These are phyloP conservation scores for Fusarium chlamydosporum DNA, from an alignment of 2,329 filamentous ascomycete genomes.

Conservation along the genomic window DNA sequence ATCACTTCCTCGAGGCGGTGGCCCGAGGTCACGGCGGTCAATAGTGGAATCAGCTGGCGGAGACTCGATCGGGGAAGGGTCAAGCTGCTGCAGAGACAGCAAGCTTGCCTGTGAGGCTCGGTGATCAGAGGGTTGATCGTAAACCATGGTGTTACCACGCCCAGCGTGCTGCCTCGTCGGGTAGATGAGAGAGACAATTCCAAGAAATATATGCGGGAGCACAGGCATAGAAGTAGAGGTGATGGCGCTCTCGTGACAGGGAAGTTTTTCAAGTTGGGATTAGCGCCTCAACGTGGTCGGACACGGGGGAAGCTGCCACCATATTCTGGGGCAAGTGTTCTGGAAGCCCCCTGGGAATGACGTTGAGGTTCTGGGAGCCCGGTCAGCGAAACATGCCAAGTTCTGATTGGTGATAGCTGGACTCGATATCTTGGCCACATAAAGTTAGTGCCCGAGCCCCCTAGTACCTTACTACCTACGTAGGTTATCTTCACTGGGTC, in stretches of 20 bases:
- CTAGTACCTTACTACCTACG: too few relatives aligned
- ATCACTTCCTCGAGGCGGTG: slow-evolving; percentile 48
- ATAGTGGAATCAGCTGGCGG: slow-evolving; percentile 63
- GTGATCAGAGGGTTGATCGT: slow-evolving; percentile 41
- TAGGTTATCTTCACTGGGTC: slow-evolving; percentile 6
- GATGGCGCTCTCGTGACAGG: slow-evolving; percentile 36
- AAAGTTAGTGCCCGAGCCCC: not conserved
- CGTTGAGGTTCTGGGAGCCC: slow-evolving; percentile 40
- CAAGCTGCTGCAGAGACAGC: slow-evolving; percentile 80
- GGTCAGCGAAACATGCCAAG: slow-evolving; percentile 44
- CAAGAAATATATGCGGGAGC: slow-evolving; percentile 37
- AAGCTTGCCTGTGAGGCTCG: slow-evolving; percentile 56
- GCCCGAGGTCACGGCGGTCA: slow-evolving; percentile 57
- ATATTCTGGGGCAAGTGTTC: slow-evolving; percentile 43
- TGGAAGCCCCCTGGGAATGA: slow-evolving; percentile 48
- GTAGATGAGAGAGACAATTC: slow-evolving; percentile 9
- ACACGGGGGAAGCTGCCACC: slow-evolving; percentile 27
- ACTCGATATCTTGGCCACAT: slow-evolving; percentile 4
- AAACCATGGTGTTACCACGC: slow-evolving; percentile 45
- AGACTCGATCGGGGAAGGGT: slow-evolving; percentile 82
- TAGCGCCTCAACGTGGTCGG: slow-evolving; percentile 49
- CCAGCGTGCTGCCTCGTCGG: slow-evolving; percentile 19
- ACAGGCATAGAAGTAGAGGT: slow-evolving; percentile 28
- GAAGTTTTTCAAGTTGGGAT: slow-evolving; percentile 45
- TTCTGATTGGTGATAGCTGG: slow-evolving; percentile 39